Evolutionary conservation across 495 filamentous ascomycete genomes (phyloP), one percentile per base, ranked within the genome.

Genomic region (Elaphomyces granulatus): DNA sequence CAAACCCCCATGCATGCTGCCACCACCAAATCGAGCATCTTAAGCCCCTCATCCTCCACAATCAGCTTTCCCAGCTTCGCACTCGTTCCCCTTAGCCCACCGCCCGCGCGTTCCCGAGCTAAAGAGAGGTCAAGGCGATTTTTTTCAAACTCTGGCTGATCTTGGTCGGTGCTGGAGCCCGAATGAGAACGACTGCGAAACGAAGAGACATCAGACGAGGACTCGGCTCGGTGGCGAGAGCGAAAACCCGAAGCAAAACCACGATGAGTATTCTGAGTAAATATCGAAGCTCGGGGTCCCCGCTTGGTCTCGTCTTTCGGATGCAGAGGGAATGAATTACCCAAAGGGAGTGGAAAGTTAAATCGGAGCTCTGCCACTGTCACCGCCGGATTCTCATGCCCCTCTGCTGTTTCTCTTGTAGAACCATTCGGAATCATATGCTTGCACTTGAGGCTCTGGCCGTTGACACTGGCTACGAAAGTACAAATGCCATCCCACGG

Each of bases 51-150:
- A 45, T 88, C 78, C 46, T 87, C 78, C 17, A 96, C 72, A 23
- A 98, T 81, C 40, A 95, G 54, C 60, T 95, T 98, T 1, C 88
- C 88, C 51, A 98, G 64, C 59, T 96, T 95, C 0, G 83, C 88
- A 45, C 83, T 75, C 52, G 81, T 87, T 1, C 86, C 86, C 33
- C 76, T 69, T 50, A 83, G 78, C 0, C 85, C 86, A 15, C 87
- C 87, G 0, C 85, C 86, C 0, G 86, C 77, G 14, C 63, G 67
- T 57, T 94, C 87, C 43, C 72, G 70, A 0, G 83, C 87, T 2
- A 93, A 64, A 8, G 72, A 78, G 2, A 92, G 50, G 50, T 87
- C 81, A 34, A 90, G 54, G 2, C 64, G 60, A 31, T 71, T 63
- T 41, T 68, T 47, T 42, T 42, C 36, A 18, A 42, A 36, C 15